Percentiles rank a stretch among this genome's conserved stretches.
phyloP scores from a whole-genome alignment of 441 rosid genomes.

The Capsella rubella region DNA sequence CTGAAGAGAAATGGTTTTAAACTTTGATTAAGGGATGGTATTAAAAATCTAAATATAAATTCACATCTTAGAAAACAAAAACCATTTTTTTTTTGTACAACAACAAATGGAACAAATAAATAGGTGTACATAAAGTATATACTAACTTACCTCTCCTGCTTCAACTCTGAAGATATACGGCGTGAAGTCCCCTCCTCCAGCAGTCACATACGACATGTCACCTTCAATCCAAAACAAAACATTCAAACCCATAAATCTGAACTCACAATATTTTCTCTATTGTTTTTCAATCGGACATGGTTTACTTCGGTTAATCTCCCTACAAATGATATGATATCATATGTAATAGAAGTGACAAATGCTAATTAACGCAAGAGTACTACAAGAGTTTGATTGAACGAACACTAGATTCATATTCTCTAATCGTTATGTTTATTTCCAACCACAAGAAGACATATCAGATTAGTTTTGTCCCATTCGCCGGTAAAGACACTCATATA shows the following conservation, averaged over 20 bases:
- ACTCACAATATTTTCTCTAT: not conserved
- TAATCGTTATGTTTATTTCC: too few species aligned
- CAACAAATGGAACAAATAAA: not conserved
- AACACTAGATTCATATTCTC: too few species aligned
- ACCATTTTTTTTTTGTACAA: not conserved
- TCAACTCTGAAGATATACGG: slow-evolving; percentile 61
- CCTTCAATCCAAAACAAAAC: slow-evolving; percentile 48
- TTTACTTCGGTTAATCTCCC: not conserved
- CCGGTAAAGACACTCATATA: not conserved
- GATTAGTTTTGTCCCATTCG: not conserved
- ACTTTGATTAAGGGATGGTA: not conserved
- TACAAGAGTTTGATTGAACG: not conserved
- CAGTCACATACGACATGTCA: slow-evolving; percentile 47
- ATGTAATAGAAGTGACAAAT: not conserved
- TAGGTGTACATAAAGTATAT: not conserved
- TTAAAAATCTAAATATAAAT: not conserved
- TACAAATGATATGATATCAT: not conserved
- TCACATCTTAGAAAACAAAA: too few species aligned
- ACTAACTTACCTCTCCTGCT: slow-evolving; percentile 68
- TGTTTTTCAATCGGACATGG: not conserved
- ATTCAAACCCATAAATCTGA: not conserved
- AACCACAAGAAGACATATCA: not conserved
- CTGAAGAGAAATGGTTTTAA: not conserved
- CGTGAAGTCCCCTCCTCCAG: slow-evolving; percentile 60
- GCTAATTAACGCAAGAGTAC: not conserved